These are phyloP conservation scores for Thielaviopsis euricoi DNA, from an alignment of 2,329 filamentous ascomycete species.

Conservation along the genomic window DNA sequence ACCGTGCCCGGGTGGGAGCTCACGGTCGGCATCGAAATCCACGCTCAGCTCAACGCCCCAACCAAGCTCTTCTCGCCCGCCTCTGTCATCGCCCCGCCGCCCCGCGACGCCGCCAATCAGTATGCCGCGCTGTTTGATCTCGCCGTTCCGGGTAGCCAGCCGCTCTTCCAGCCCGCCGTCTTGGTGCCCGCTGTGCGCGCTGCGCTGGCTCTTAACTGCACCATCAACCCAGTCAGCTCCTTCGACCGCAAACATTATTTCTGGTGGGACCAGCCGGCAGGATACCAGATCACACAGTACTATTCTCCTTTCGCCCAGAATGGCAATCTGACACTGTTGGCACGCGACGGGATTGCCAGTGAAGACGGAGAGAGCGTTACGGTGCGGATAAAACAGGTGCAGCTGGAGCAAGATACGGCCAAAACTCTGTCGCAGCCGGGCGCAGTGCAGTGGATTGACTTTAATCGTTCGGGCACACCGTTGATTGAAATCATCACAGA, in stretches of 20 bases:
- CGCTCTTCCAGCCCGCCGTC: conserved; percentile 65
- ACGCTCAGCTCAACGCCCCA: conserved; percentile 82
- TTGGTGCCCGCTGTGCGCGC: conserved; percentile 82
- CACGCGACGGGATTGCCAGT: conserved; percentile 63
- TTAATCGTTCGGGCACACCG: conserved; percentile 82
- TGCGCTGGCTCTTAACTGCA: conserved; percentile 67
- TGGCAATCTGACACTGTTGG: conserved; percentile 53
- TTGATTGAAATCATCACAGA: conserved; percentile 90
- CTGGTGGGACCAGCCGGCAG: conserved; percentile 92
- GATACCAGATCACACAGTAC: conserved; percentile 97
- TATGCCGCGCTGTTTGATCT: conserved; percentile 80
- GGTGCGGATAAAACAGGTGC: conserved; percentile 80
- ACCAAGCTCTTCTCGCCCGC: conserved; percentile 79
- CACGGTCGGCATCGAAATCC: conserved; percentile 92
- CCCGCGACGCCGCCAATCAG: conserved; percentile 45
- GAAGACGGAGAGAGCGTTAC: conserved; percentile 54
- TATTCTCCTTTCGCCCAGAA: conserved; percentile 57
- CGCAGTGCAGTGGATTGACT: conserved; percentile 66
- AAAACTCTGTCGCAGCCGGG: conserved; percentile 72
- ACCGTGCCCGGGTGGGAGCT: conserved; percentile 65
- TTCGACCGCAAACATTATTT: conserved; percentile 99
- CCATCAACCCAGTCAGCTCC: conserved; percentile 57
- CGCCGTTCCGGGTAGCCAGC: conserved; percentile 78
- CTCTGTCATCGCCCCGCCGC: conserved; percentile 29
- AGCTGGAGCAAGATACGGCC: conserved; percentile 95